Evolutionary conservation across 192 early-diverging fungal genomes (phyloP), one percentile per base, ranked within the genome.

Genomic region (Coemansia sp.): DNA sequence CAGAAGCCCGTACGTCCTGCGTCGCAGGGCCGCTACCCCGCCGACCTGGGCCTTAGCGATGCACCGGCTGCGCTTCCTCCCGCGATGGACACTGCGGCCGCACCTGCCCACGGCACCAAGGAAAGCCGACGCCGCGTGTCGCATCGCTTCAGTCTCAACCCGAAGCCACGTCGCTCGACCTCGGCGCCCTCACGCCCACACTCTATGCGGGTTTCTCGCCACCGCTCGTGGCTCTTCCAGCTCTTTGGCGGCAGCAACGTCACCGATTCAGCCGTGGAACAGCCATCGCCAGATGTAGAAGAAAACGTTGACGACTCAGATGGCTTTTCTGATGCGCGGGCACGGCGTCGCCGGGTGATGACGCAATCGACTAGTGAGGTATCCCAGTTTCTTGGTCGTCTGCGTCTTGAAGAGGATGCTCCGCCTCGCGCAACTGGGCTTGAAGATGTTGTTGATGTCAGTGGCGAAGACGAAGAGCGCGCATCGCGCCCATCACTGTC

Each of bases 131-230:
- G 69, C 19, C 57, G 56, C 3, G 28, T 57, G 19, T 71, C 57
- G 0, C 57, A 71, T 23, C 56, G 75, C 0, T 49, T 78, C 49
- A 78, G 75, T 21, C 58, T 72, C 21, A 69, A 65, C 2, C 50
- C 69, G 2, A 56, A 78, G 65, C 65, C 75, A 3, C 69, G 75
- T 0, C 69, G 75, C 16, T 78, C 75, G 7, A 78, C 75, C 5
- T 78, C 75, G 12, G 75, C 68, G 24, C 75, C 75, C 10, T 78
- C 75, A 7, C 65, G 75, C 0, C 75, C 75, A 12, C 75, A 78
- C 57, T 72, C 75, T 3, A 78, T 78, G 75, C 66, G 67, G 3
- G 61, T 78, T 1, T 18, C 62, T 7, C 50, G 75, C n/a, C 47
- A 70, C 0, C 48, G 67, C 22, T 78, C 75, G n/a, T 78, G 75